Base-by-base conservation (phyloP, 2,329 filamentous ascomycete species). In the Reticulascus tulasneorum region DNA sequence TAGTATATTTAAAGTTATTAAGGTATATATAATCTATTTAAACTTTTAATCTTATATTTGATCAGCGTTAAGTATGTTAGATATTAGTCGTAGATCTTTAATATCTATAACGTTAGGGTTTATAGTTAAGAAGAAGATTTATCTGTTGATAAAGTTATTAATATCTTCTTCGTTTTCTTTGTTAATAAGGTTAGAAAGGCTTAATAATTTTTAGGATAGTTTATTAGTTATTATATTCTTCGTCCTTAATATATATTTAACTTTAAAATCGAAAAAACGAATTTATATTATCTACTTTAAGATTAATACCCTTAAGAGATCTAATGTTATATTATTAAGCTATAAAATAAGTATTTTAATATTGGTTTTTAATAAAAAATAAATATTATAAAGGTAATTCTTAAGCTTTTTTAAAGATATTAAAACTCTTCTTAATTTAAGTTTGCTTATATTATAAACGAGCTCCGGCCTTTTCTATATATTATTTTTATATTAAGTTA, bases 21-120 rank as follows among this genome's bases (percentile, higher is more conserved):
- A n/a, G n/a, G n/a, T n/a, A n/a, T 27, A 27, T 7, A n/a, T n/a
- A n/a, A 27, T 27, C 25, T 27, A n/a, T n/a, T 27, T 27, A 27
- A n/a, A 27, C 12, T n/a, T 27, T 27, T 7, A 7, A 27, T 8
- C 13, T 13, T 27, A 27, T n/a, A n/a, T 27, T 16, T 27, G 17
- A 13, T 13, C 13, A 27, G 13, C 12, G 12, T 27, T n/a, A 7
- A 27, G 17, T 27, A 27, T 7, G 17, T 27, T 27, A 27, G 17
- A 27, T 13, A 7, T n/a, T 13, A 27, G 12, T 27, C 7, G 12
- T 27, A 13, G 17, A 27, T 27, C 12, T 27, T 27, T 27, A 27
- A 13, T 7, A 7, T 13, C 17, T 13, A n/a, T 27, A 7, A n/a
- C 7, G 7, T 27, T 27, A 13, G 17, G 7, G n/a, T 27, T n/a